phyloP scores from a whole-genome alignment of 2,329 filamentous ascomycete genomes.

The Scolecobasidium constrictum region DNA sequence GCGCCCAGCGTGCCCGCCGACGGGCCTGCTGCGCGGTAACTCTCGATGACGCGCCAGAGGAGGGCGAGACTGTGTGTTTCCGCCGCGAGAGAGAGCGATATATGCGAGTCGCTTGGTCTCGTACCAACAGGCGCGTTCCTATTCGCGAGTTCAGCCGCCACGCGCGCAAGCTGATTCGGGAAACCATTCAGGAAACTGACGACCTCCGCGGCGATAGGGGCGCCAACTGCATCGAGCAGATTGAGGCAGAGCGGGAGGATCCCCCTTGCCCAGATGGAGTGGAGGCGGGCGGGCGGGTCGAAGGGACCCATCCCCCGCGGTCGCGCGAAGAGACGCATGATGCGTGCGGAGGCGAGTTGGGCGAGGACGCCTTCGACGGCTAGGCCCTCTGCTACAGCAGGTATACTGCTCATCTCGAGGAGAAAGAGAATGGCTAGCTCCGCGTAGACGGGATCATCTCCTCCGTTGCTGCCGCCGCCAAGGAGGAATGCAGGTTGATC shows the following conservation, averaged over 20 bases:
- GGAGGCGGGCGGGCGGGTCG: slow-evolving; percentile 64
- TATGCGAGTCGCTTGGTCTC: slow-evolving; percentile 40
- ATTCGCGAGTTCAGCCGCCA: slow-evolving; percentile 60
- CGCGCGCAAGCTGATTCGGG: slow-evolving; percentile 62
- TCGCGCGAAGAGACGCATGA: slow-evolving; percentile 65
- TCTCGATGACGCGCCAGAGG: slow-evolving; percentile 60
- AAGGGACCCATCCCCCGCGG: slow-evolving; percentile 65
- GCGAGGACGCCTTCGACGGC: slow-evolving; percentile 77
- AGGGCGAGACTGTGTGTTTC: slow-evolving; percentile 74
- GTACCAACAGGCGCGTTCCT: slow-evolving; percentile 25
- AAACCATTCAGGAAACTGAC: slow-evolving; percentile 84
- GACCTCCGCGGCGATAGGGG: slow-evolving; percentile 73
- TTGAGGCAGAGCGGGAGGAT: slow-evolving; percentile 84
- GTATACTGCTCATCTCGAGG: slow-evolving; percentile 73
- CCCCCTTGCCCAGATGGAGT: slow-evolving; percentile 81
- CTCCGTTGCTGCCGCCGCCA: too few species aligned
- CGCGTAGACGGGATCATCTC: slow-evolving; percentile 90
- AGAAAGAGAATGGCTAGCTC: slow-evolving; percentile 86
- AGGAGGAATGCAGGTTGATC: slow-evolving; percentile 58
- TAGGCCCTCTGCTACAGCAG: slow-evolving; percentile 75
- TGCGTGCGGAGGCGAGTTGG: slow-evolving; percentile 66
- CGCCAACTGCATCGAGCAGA: slow-evolving; percentile 69
- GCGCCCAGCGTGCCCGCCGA: slow-evolving; percentile 45
- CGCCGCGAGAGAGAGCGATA: slow-evolving; percentile 62
- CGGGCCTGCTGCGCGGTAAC: slow-evolving; percentile 52